A percentile compares a stretch with the other conserved stretches of the same genome.
phyloP scores from a whole-genome alignment of 805 yeast genomes.

The Metschnikowia reukaufii region DNA sequence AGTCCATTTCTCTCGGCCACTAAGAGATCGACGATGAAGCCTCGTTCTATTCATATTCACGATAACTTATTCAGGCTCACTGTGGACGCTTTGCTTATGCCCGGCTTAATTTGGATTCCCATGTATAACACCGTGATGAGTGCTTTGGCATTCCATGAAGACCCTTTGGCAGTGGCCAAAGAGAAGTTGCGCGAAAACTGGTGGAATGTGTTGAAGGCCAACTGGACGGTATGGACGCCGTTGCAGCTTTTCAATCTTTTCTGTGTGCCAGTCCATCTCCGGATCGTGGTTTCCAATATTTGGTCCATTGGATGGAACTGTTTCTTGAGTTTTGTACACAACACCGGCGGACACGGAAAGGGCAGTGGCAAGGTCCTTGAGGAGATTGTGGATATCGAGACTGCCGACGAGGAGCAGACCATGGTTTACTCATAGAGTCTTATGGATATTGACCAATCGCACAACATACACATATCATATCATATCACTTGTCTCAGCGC shows the following conservation, averaged over 20 bases:
- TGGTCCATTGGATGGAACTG: constrained; percentile 46
- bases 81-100: constrained; percentile 38
- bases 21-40: constrained; percentile 14
- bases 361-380: constrained; percentile 37
- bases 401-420: constrained; percentile 33
- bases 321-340: constrained; percentile 48
- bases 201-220: constrained; percentile 41
- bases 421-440: constrained; percentile 36
- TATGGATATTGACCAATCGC: too few species aligned
- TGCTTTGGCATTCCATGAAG: constrained; percentile 34
- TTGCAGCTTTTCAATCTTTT: constrained; percentile 40
- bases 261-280: constrained; percentile 39
- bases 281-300: constrained; percentile 37
- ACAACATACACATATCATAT: too few species aligned
- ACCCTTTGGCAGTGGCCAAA: constrained; percentile 32
- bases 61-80: constrained; percentile 28
- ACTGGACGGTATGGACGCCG: constrained; percentile 45
- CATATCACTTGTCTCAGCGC: too few species aligned
- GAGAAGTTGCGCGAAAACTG: constrained; percentile 38
- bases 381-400: constrained; percentile 41
- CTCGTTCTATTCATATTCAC: constrained; percentile 18
- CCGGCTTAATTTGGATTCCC: constrained; percentile 43
- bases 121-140: constrained; percentile 42
- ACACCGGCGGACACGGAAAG: constrained; percentile 42
- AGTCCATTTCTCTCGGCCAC: constrained; percentile 32